Evolutionary conservation across 2,329 filamentous ascomycete genomes (phyloP), one percentile per base, ranked within the genome.

Genomic region (Aureobasidium mangrovei): DNA sequence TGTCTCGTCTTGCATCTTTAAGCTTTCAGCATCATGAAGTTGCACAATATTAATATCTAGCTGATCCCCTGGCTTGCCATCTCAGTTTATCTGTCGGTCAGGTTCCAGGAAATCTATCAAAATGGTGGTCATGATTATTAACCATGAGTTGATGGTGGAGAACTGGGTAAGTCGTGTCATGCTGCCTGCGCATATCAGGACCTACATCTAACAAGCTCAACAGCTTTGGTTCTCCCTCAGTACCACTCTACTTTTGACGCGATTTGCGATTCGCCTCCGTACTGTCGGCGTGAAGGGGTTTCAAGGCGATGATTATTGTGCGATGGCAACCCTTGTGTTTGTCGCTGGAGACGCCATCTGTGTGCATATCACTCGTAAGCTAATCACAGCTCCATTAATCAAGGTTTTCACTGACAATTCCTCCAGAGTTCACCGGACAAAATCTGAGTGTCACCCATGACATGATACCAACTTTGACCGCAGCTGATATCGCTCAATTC

Each of bases 261-360:
- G 70, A 2, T 69, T 69, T 10, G 58, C 54, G 6, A 66, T 72
- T 3, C 65, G 71, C 0, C 42, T 71, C 10, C 66, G 67, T 2
- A 68, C 66, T 0, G 68, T 70, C 1, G 70, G 70, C 3, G 44
- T 64, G 27, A 61, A 63, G n/a, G 64, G 68, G 0, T 58, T 71
- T 2, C 63, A 66, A n/a, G 66, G 69, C 4, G 71, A 73, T 57
- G 70, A 72, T 49, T 66, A 66, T 7, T 65, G 72, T 32, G 62
- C 67, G 0, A 9, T 68, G 5, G 46, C 69, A 1, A 68, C 71
- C 8, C 41, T 65, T 0, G 56, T 64, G 8, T 66, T 68, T 32
- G 71, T 69, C 41, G 61, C 64, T 0, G 60, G 66, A 2, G 69
- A 71, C 53, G 67, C 65, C 0, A 63, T 63, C 7, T 67, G 65